A percentile compares a stretch with the other conserved stretches of the same genome.
Conservation (phyloP, 2,329 filamentous ascomycete genomes). For the Cladosporium phlei region DNA sequence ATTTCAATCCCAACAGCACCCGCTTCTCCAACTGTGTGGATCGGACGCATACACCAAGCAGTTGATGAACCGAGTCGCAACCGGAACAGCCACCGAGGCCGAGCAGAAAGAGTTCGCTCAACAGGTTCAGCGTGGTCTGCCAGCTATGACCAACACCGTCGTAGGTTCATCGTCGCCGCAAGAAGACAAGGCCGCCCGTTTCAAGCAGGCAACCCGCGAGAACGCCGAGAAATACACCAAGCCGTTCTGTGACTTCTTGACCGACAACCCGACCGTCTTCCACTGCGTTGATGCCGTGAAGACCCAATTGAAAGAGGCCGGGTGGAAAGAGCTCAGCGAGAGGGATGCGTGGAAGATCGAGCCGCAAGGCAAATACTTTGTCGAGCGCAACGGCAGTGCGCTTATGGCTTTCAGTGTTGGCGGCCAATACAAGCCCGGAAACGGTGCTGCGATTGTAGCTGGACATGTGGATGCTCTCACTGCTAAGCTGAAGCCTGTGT, state of each 20-base stretch:
- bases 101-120: constrained; percentile 19
- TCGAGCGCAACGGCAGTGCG: constrained; percentile 77
- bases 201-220: constrained; percentile 20
- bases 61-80: constrained; percentile 23
- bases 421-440: constrained; percentile 72
- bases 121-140: constrained; percentile 14
- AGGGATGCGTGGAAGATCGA: constrained; percentile 77
- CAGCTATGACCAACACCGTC: not conserved
- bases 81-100: constrained; percentile 19
- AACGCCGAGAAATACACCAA: constrained; percentile 28
- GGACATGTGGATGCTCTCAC: constrained; percentile 92
- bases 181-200: constrained; percentile 6
- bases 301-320: constrained; percentile 63
- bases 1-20: constrained; percentile 8
- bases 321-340: constrained; percentile 74
- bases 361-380: constrained; percentile 82
- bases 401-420: constrained; percentile 83
- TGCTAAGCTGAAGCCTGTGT: constrained; percentile 84
- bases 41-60: constrained; percentile 20
- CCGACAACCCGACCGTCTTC: constrained; percentile 86
- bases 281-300: constrained; percentile 80
- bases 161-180: not conserved
- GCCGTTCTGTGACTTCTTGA: constrained; percentile 72
- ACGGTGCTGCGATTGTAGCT: constrained; percentile 81
- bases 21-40: constrained; percentile 18